These are phyloP conservation scores for Amphicarpaea edgeworthii DNA, from an alignment of 306 rosid species.

Conservation along the genomic window DNA sequence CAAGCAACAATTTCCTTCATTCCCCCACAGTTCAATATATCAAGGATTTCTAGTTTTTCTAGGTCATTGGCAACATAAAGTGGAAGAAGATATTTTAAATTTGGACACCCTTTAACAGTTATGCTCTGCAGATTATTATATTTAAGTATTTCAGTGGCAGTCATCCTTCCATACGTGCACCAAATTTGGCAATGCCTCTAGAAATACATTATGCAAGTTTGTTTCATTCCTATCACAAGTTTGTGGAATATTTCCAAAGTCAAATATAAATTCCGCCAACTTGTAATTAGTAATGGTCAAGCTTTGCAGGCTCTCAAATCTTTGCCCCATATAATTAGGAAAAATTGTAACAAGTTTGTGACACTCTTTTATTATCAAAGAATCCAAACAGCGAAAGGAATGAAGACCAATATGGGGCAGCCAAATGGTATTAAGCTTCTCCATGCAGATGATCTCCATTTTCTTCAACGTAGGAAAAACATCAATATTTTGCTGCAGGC, in stretches of 20 bases:
- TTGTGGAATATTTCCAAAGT: not conserved
- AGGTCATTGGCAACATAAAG: constrained; percentile 35
- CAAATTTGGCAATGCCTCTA: not conserved
- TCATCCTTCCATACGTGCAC: constrained; percentile 39
- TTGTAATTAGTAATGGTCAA: not conserved
- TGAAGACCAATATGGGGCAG: not conserved
- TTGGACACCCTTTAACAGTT: fast-evolving
- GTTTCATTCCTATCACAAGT: not conserved
- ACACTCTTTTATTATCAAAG: too few species aligned
- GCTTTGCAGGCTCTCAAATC: not conserved
- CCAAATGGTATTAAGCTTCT: constrained; percentile 32
- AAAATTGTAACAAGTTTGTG: too few species aligned
- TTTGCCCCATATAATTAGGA: not conserved
- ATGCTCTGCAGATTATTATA: constrained; percentile 6
- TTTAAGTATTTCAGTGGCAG: not conserved
- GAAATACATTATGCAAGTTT: not conserved
- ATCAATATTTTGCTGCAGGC: not conserved
- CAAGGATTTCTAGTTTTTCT: not conserved
- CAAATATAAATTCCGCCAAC: constrained; percentile 36
- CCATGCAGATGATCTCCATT: not conserved
- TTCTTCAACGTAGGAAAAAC: constrained; percentile 37
- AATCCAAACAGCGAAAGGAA: too few species aligned
- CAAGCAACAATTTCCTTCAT: constrained; percentile 42
- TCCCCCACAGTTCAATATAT: fast-evolving
- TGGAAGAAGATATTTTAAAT: constrained; percentile 38